These are phyloP conservation scores for Cucurbita moschata DNA, from an alignment of 306 rosid species.

Conservation along the genomic window DNA sequence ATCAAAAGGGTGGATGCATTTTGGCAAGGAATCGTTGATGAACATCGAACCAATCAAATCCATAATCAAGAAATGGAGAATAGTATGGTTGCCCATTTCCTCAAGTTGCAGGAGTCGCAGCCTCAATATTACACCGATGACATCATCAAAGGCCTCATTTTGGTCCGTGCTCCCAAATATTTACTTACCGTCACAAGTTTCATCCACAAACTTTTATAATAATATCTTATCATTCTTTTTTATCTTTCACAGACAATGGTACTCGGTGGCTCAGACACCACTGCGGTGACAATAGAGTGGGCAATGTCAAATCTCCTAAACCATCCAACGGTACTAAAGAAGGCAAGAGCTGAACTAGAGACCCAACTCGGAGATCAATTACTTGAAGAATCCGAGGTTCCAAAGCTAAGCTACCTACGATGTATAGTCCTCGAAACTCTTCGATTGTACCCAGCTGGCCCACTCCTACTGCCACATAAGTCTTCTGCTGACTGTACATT, in stretches of 20 bases:
- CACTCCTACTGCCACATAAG: slow-evolving; percentile 21
- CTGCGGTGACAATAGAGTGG: slow-evolving; percentile 40
- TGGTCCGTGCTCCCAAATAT: background rate
- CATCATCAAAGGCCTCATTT: slow-evolving; percentile 9
- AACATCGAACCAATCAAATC: background rate
- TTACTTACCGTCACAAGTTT: no score
- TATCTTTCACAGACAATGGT: background rate
- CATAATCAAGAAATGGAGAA: background rate
- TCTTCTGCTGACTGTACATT: slow-evolving; percentile 24
- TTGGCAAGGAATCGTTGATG: slow-evolving; percentile 6
- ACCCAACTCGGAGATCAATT: slow-evolving; percentile 15
- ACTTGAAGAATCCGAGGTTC: slow-evolving; percentile 25
- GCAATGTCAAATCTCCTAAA: slow-evolving; percentile 41
- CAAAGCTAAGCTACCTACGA: slow-evolving; percentile 25
- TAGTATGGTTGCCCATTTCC: slow-evolving; percentile 15
- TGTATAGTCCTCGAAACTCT: slow-evolving; percentile 26
- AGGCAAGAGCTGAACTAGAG: slow-evolving; percentile 31
- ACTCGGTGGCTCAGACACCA: slow-evolving; percentile 43
- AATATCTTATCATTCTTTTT: no score
- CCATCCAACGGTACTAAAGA: slow-evolving; percentile 26
- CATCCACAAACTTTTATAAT: no score
- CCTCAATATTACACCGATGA: slow-evolving; percentile 10
- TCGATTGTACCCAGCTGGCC: slow-evolving; percentile 19
- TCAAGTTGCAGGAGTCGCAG: slow-evolving; percentile 8
- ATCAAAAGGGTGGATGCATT: background rate